phyloP scores from a whole-genome alignment of 441 rosid species.

The Syzygium malaccense region DNA sequence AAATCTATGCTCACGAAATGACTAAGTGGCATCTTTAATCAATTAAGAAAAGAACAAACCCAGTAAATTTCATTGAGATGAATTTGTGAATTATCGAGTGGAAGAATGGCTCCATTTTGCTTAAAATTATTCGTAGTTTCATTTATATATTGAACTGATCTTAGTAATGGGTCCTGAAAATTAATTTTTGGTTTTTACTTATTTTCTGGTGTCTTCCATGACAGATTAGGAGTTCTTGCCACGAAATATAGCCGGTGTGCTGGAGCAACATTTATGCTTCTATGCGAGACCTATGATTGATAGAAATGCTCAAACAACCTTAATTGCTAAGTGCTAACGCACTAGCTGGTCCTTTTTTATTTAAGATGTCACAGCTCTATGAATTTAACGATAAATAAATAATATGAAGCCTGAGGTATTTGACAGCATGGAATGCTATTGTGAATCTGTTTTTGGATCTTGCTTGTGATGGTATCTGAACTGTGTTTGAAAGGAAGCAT shows the following conservation, averaged over 20 bases:
- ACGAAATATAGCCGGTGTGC: background rate
- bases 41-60: background rate
- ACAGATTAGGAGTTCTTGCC: background rate
- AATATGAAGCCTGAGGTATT: background rate
- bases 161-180: background rate
- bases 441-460: background rate
- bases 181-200: background rate
- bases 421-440: background rate
- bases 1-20: background rate
- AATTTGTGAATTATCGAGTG: background rate
- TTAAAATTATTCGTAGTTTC: background rate
- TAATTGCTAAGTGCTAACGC: background rate
- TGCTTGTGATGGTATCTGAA: background rate
- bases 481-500: background rate
- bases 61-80: background rate
- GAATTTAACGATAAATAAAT: background rate
- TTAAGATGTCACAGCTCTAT: background rate
- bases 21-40: background rate
- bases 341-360: background rate
- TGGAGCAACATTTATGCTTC: background rate
- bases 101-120: background rate
- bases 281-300: background rate
- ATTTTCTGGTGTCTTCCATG: background rate
- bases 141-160: background rate
- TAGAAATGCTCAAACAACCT: background rate